Base-by-base conservation (phyloP, 768 basidiomycete genomes). In the Rhodocollybia butyracea region DNA sequence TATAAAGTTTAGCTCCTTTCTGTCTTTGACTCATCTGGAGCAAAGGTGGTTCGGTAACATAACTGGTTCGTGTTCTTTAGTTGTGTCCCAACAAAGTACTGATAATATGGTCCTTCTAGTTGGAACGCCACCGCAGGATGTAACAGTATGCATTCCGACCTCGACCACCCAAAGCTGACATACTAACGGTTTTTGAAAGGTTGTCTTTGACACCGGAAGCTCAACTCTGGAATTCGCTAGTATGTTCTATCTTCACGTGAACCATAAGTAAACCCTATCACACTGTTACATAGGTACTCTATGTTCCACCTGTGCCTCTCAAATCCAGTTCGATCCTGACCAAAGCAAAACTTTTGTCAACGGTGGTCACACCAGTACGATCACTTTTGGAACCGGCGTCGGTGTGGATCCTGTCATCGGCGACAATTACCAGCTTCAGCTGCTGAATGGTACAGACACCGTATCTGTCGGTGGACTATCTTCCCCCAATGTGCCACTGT, bases 171-270 rank as follows among this genome's bases (percentile, higher is more conserved):
- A 6, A 17, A 29, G 13, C 10, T 15, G 4, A 17, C 15, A 1
- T 22, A 22, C 19, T 30, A 10, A 26, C 17, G 13, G 43, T 1
- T 51, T 8, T 30, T 0, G 66, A 40, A 55, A 74, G 71, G 81
- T 83, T 46, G 79, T 84, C 12, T 84, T 84, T 66, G 83, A 84
- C 60, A 84, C 82, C 11, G 82, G 81, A 45, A 80, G 78, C 56
- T 63, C 65, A 7, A 70, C 71, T 11, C 70, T 80, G 12, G 78
- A 79, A 66, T 77, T 81, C 56, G 76, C 76, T 2, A 78, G 79
- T 77, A 59, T 53, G 76, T 63, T 38, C 13, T 30, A 31, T 34
- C 21, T 48, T 22, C 3, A 15, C 50, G 34, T 29, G 31, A 2
- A 34, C 19, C 15, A 29, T 15, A 5, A 19, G 13, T 27, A 38